Evolutionary conservation across 768 basidiomycete species (phyloP).

Genomic region (Mycena galericulata): DNA sequence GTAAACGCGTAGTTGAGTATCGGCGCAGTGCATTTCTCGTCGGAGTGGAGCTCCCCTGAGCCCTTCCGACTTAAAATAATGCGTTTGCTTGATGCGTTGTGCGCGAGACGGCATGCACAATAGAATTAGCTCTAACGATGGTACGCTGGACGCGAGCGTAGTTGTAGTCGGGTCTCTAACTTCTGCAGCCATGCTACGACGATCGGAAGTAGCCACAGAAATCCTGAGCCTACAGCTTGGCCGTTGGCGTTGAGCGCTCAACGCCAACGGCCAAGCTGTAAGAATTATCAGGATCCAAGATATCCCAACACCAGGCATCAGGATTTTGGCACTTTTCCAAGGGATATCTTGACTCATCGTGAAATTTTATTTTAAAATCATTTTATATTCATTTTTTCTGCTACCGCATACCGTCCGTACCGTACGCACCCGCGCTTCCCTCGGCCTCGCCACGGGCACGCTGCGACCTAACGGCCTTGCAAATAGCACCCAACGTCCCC

Average conservation of each 20-base stretch:
- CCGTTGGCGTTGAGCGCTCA: slow-evolving; percentile 53
- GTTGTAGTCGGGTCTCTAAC: slow-evolving; percentile 55
- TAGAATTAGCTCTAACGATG: slow-evolving; percentile 44
- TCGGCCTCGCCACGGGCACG: no score
- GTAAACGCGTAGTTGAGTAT: slow-evolving; percentile 47
- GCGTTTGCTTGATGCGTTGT: slow-evolving; percentile 24
- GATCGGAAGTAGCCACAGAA: slow-evolving; percentile 24
- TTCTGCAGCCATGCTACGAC: slow-evolving; percentile 52
- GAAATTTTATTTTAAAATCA: no score
- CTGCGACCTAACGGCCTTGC: no score
- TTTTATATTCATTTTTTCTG: no score
- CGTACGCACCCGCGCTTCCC: no score
- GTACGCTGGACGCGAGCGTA: slow-evolving; percentile 44
- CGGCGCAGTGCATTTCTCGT: slow-evolving; percentile 41
- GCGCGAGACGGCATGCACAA: slow-evolving; percentile 41
- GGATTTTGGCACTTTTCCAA: no score
- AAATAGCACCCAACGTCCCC: no score
- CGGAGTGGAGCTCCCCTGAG: slow-evolving; percentile 32
- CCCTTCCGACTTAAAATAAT: slow-evolving; percentile 36
- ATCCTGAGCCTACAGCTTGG: slow-evolving; percentile 50
- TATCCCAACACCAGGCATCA: no score
- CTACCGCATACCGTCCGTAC: no score
- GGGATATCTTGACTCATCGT: no score
- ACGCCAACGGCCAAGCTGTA: slow-evolving; percentile 53
- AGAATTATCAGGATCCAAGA: no score